Conservation (phyloP, 2,329 filamentous ascomycete species). For the Fusarium sp. region DNA sequence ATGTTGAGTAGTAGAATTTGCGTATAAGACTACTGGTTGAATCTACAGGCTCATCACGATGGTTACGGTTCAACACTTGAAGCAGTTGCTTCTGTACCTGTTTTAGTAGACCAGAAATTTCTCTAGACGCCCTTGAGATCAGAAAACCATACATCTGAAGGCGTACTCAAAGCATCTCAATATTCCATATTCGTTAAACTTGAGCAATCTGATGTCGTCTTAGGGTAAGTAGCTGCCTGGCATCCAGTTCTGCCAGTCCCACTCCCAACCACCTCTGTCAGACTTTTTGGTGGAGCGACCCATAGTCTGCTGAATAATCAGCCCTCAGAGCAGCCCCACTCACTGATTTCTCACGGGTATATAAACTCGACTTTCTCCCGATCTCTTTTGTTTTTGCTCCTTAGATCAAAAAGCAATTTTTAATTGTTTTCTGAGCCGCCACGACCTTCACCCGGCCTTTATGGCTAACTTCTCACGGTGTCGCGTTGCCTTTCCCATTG, state of each 20-base stretch:
- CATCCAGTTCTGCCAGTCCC: background rate
- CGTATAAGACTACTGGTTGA: background rate
- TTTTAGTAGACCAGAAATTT: fast-evolving
- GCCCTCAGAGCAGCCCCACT: constrained; percentile 37
- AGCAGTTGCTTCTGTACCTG: background rate
- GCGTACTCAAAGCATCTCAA: background rate
- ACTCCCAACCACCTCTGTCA: background rate
- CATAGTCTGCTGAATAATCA: constrained; percentile 34
- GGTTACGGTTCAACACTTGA: background rate
- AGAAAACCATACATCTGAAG: background rate
- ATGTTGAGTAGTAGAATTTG: background rate
- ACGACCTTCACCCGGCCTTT: constrained; percentile 67
- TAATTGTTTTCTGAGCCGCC: constrained; percentile 63
- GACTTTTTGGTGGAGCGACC: background rate
- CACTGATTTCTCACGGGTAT: constrained; percentile 30
- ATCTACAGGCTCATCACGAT: background rate
- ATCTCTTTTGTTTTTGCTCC: constrained; percentile 56
- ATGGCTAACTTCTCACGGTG: constrained; percentile 61
- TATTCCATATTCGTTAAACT: background rate
- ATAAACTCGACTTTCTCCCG: constrained; percentile 35
- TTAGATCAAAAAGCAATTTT: constrained; percentile 71
- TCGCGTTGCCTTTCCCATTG: constrained; percentile 69
- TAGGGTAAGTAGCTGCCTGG: background rate
- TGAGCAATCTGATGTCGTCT: background rate
- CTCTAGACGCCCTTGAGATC: fast-evolving